A percentile compares a stretch with the other conserved stretches of the same genome.
phyloP scores from a whole-genome alignment of 495 filamentous ascomycete genomes.

The Talaromyces trachyspermus region DNA sequence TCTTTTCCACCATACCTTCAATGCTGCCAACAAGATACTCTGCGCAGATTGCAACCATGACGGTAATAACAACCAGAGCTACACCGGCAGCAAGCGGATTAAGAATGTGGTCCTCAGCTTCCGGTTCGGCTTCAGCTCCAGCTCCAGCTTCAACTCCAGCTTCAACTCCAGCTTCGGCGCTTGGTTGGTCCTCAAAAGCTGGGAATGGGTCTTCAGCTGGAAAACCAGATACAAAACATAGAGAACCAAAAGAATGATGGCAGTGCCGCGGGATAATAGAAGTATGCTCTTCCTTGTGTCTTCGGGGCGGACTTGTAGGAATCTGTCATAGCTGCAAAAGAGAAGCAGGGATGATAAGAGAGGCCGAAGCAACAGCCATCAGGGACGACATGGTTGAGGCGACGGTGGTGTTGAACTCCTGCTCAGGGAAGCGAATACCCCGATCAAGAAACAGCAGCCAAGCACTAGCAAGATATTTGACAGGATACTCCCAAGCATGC shows the following conservation, averaged over 20 bases:
- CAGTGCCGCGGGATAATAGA: conserved; percentile 79
- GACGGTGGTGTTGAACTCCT: conserved; percentile 76
- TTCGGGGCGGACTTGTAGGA: conserved; percentile 16
- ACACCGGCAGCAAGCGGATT: conserved; percentile 63
- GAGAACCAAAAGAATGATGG: conserved; percentile 79
- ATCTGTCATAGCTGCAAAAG: conserved; percentile 53
- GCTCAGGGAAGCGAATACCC: conserved; percentile 64
- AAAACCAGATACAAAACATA: conserved; percentile 90
- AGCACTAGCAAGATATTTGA: conserved; percentile 94
- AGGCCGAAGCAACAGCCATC: conserved; percentile 86
- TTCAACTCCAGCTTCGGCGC: not conserved
- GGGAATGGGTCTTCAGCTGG: conserved; percentile 74
- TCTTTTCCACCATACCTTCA: conserved; percentile 74
- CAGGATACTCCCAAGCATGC: conserved; percentile 94
- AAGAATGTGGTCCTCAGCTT: conserved; percentile 52
- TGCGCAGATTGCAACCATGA: conserved; percentile 83
- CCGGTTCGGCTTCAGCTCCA: conserved; percentile 25
- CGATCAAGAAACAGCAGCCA: conserved; percentile 93
- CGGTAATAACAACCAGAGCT: conserved; percentile 67
- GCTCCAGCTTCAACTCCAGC: too few species aligned
- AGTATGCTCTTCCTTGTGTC: conserved; percentile 60
- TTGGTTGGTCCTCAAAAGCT: conserved; percentile 61
- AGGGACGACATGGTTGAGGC: conserved; percentile 94
- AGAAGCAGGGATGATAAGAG: conserved; percentile 85
- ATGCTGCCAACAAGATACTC: conserved; percentile 93